A percentile compares a stretch with the other conserved stretches of the same genome.
Conservation (phyloP, 371 early-diverging fungal genomes). For the Blyttiomyces sp. region DNA sequence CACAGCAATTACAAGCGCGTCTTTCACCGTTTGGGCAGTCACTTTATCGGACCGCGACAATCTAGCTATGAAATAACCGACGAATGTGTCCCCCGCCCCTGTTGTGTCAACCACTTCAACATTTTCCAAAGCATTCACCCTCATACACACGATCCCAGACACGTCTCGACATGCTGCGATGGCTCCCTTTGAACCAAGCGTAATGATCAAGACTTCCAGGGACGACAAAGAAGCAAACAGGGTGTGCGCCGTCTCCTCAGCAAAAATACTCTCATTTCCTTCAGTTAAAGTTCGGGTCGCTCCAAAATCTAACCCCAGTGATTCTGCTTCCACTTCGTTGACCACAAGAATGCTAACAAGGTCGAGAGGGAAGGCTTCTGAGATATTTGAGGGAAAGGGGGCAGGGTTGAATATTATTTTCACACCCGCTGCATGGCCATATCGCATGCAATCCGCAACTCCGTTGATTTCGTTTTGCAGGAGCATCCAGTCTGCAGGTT, state of each 20-base stretch:
- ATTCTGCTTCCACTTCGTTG: constrained; percentile 72
- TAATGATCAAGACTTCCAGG: constrained; percentile 65
- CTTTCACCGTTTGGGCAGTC: constrained; percentile 34
- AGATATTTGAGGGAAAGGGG: constrained; percentile 62
- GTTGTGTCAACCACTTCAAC: constrained; percentile 14
- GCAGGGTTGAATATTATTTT: constrained; percentile 83
- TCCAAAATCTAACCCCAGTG: not conserved
- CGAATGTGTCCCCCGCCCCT: constrained; percentile 75
- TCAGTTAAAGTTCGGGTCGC: not conserved
- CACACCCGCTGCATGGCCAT: constrained; percentile 39
- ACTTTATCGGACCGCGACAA: constrained; percentile 30
- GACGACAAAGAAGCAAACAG: constrained; percentile 31
- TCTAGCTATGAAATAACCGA: constrained; percentile 73
- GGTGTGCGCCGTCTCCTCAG: not conserved
- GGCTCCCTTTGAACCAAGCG: constrained; percentile 67
- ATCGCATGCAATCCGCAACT: constrained; percentile 44
- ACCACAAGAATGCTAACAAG: constrained; percentile 72
- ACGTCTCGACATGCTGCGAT: constrained; percentile 41
- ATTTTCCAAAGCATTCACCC: constrained; percentile 1
- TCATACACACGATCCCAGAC: constrained; percentile 47
- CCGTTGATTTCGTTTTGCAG: constrained; percentile 83
- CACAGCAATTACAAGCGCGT: constrained; percentile 42
- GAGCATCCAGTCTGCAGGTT: constrained; percentile 55
- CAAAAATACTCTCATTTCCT: not conserved
- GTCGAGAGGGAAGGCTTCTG: constrained; percentile 55